A percentile compares a stretch with the other conserved stretches of the same genome.
Conservation (phyloP, 805 yeast genomes). For the Myxozyma udenii region DNA sequence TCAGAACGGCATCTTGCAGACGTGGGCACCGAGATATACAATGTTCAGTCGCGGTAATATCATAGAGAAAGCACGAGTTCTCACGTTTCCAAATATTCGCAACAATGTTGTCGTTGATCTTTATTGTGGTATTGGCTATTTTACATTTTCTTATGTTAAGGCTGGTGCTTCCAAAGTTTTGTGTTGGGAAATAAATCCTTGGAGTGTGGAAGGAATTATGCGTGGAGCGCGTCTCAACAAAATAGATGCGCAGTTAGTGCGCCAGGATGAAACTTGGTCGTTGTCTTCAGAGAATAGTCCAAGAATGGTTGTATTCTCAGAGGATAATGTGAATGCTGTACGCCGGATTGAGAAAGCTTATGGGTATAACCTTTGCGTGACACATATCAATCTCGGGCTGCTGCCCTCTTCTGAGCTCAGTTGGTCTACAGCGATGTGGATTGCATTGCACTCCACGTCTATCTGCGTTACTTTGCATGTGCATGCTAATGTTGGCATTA, state of each 20-base stretch:
- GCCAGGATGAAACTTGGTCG: slow-evolving; percentile 39
- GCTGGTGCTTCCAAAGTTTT: slow-evolving; percentile 52
- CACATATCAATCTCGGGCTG: slow-evolving; percentile 74
- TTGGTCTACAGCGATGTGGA: slow-evolving; percentile 50
- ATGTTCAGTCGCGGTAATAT: slow-evolving; percentile 88
- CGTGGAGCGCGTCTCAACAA: slow-evolving; percentile 53
- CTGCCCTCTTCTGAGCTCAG: slow-evolving; percentile 67
- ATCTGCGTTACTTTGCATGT: slow-evolving; percentile 47
- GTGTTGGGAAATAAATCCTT: slow-evolving; percentile 83
- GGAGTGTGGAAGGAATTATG: slow-evolving; percentile 72
- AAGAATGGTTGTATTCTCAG: slow-evolving; percentile 55
- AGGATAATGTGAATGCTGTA: slow-evolving; percentile 55
- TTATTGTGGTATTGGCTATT: slow-evolving; percentile 85
- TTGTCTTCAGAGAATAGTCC: slow-evolving; percentile 22
- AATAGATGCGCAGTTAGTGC: slow-evolving; percentile 42
- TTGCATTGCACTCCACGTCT: slow-evolving; percentile 24
- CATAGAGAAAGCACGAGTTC: slow-evolving; percentile 69
- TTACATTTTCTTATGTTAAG: slow-evolving; percentile 63
- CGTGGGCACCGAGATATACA: slow-evolving; percentile 81
- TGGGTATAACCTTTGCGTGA: slow-evolving; percentile 21
- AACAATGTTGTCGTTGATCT: slow-evolving; percentile 58
- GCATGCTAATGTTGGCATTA: slow-evolving; percentile 66
- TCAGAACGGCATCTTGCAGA: slow-evolving; percentile 73
- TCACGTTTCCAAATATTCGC: slow-evolving; percentile 43
- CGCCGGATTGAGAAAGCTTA: slow-evolving; percentile 38